phyloP scores from a whole-genome alignment of 257 asterid species.

The Coffea eugenioides region DNA sequence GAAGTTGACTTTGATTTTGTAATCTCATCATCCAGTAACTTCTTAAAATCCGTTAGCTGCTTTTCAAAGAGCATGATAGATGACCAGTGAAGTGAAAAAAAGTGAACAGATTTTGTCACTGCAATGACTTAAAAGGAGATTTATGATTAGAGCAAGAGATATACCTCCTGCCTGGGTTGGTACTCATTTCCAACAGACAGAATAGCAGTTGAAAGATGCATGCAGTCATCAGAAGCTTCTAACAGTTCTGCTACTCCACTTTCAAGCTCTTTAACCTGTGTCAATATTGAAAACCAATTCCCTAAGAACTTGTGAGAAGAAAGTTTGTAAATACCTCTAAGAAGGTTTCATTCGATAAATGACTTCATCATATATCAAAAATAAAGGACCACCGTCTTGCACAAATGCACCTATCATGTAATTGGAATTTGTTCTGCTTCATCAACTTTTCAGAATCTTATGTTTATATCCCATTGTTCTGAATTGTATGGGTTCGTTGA shows the following conservation, averaged over 20 bases:
- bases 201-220: slow-evolving; percentile 62
- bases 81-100: background rate
- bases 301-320: background rate
- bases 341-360: background rate
- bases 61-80: slow-evolving; percentile 21
- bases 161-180: slow-evolving; percentile 63
- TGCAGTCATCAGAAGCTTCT: slow-evolving; percentile 66
- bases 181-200: slow-evolving; percentile 56
- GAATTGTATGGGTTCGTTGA: no score
- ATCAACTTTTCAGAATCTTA: background rate
- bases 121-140: background rate
- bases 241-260: slow-evolving; percentile 50
- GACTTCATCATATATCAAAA: background rate
- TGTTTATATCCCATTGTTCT: background rate
- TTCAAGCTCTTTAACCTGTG: slow-evolving; percentile 88
- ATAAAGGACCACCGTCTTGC: no score
- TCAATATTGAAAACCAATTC: slow-evolving; percentile 12
- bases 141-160: slow-evolving; percentile 20
- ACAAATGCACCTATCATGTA: no score
- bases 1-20: slow-evolving; percentile 41
- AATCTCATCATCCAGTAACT: slow-evolving; percentile 65
- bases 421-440: background rate
- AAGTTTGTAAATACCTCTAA: background rate
- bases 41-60: slow-evolving; percentile 74
- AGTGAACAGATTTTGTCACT: background rate